phyloP scores from a whole-genome alignment of 2,329 filamentous ascomycete species.

The Knoxdaviesia capensis region DNA sequence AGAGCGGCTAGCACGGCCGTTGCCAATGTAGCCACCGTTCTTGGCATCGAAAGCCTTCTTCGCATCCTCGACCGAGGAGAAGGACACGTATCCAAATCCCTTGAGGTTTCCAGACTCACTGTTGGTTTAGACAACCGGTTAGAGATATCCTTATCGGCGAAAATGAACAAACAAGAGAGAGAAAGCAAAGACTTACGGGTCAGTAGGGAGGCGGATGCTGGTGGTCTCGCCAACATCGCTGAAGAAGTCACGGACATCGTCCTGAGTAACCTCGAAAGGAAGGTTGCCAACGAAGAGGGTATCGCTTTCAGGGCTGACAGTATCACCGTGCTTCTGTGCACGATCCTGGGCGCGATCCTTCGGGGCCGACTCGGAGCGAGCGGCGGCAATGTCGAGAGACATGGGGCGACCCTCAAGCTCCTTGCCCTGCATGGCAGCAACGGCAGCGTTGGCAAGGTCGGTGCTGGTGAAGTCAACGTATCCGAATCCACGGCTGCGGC shows the following conservation, averaged over 20 bases:
- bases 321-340: conserved; percentile 55
- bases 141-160: conserved; percentile 5
- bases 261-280: conserved; percentile 65
- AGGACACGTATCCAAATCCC: conserved; percentile 85
- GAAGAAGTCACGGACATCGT: conserved; percentile 56
- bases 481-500: conserved; percentile 79
- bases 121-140: conserved; percentile 10
- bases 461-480: conserved; percentile 69
- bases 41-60: conserved; percentile 50
- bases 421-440: conserved; percentile 52
- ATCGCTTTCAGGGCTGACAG: conserved; percentile 57
- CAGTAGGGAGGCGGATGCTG: conserved; percentile 73
- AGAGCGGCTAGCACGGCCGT: conserved; percentile 48
- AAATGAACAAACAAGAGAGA: neutral
- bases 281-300: conserved; percentile 89
- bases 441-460: conserved; percentile 49
- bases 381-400: conserved; percentile 57
- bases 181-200: conserved; percentile 32
- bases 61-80: conserved; percentile 64
- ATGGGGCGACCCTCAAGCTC: conserved; percentile 56
- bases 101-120: conserved; percentile 68
- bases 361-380: conserved; percentile 16
- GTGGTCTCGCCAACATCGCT: conserved; percentile 47
- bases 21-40: conserved; percentile 42
- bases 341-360: conserved; percentile 44